Base-by-base conservation (phyloP, 176 grass and related monocot genomes). In the Canna indica region DNA sequence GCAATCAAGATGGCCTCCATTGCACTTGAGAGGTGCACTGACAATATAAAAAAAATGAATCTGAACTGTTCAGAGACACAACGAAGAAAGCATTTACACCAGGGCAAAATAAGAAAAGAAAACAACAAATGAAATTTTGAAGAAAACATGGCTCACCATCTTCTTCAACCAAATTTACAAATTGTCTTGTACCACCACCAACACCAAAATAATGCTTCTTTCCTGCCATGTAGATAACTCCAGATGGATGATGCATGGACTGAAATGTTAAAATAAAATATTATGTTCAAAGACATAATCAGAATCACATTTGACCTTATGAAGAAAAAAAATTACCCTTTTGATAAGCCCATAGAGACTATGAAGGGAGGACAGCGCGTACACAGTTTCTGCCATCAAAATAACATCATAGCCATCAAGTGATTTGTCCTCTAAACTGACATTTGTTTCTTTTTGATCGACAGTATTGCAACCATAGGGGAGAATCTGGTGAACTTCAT, bases 141-240 rank as follows among this genome's bases (percentile, higher is more conserved):
- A 42, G 30, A 52, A 82, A 52, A n/a, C 2, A 53, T 11, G 77
- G 64, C 72, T 77, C 64, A 99, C 89, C 94, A 73, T 99, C 94
- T 93, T 99, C 82, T 85, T 81, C 70, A 82, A 99, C 84, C 82
- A 99, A 82, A 67, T 72, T 70, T 68, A 99, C 66, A 77, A 99
- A 99, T 41, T 88, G 94, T 52, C 82, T 91, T 29, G 94, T 99
- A 29, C 94, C 94, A 75, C 94, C 94, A 78, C 94, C 94, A 54
- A 99, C 94, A 4, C 89, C 94, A 83, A 93, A 93, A 78, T 99
- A 99, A 78, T 99, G 77, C 41, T 99, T 99, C 54, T 99, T 99
- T 73, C 89, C 86, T 63, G 86, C 94, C 89, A 99, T 80, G 70
- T 90, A 99, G 68, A 93, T 80, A 34, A 79, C 53, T 85, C 93